Evolutionary conservation across 352 stramenopile genomes (phyloP), one percentile per base, ranked within the genome.

Genomic region (Nothophytophthora sp.): DNA sequence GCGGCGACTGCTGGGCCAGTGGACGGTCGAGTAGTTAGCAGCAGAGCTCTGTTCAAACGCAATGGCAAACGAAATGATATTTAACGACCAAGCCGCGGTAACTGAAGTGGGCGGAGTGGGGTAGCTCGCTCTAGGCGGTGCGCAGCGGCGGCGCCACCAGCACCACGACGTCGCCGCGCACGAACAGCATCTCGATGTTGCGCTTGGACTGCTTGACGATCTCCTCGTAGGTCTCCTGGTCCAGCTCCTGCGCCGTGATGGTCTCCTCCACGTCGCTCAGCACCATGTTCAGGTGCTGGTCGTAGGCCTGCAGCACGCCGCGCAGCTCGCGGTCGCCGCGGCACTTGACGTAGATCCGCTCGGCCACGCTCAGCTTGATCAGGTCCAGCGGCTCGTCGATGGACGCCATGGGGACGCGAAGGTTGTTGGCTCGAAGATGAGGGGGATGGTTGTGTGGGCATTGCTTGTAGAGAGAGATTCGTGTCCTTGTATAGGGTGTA

Each of bases 231-330:
- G 96, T 99, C 76, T 99, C 95, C 60, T 97, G 86, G 69, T 99
- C 97, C 42, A 99, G 78, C 69, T 99, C 96, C 53, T 96, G 86
- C 27, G 82, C 95, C 12, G 95, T 98, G 33, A 99, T 97, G 19
- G 96, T 99, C 81, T 99, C 97, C 69, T 99, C 97, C 15, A 99
- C 97, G 55, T 99, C 96, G 51, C 95, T 96, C 20, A 99, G 72
- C 44, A 99, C 96, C 88, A 99, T 97, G 74, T 99, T 99, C 27
- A 99, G 76, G 73, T 99, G 97, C 69, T 99, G 95, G 72, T 99
- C 97, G 68, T 98, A 99, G 1, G 96, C 97, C 75, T 99, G 96
- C 37, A 99, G 77, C 70, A 97, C 96, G 25, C 97, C 97, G 34
- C 97, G 84, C 27, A 99, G 83, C 79, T 99, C 97, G 25, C 97